A percentile compares a stretch with the other conserved stretches of the same genome.
phyloP scores from a whole-genome alignment of 2,329 filamentous ascomycete genomes.

The Fonsecaea monophora region DNA sequence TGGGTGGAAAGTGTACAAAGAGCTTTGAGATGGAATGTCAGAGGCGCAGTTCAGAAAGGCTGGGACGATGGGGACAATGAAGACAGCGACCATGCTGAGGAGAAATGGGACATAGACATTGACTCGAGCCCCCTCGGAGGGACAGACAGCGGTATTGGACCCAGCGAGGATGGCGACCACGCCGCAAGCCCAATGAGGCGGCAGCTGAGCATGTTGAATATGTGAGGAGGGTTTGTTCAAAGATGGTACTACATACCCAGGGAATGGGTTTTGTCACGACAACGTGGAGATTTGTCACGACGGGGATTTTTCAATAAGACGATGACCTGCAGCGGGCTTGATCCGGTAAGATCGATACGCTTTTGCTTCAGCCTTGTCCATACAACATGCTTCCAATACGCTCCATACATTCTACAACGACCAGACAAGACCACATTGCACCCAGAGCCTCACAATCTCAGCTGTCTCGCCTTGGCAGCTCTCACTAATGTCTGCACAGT shows the following conservation, averaged over 20 bases:
- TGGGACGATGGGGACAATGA: conserved; percentile 63
- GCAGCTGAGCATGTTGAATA: conserved; percentile 75
- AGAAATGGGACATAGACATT: conserved; percentile 93
- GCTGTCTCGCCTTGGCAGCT: neutral
- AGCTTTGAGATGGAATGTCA: conserved; percentile 92
- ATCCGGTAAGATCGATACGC: neutral
- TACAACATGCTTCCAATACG: neutral
- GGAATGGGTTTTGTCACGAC: neutral
- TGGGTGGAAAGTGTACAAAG: conserved; percentile 97
- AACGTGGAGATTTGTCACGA: neutral
- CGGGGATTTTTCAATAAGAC: neutral
- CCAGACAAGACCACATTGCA: neutral
- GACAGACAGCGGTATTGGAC: conserved; percentile 55
- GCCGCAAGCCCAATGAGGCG: conserved; percentile 67
- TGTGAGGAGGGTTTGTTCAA: conserved; percentile 48
- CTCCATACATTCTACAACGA: neutral
- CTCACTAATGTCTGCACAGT: neutral
- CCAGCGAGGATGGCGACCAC: conserved; percentile 69
- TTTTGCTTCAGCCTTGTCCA: conserved; percentile 4
- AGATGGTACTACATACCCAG: neutral
- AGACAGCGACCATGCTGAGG: conserved; percentile 52
- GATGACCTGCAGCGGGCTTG: neutral
- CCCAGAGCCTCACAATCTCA: neutral
- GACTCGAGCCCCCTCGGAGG: conserved; percentile 58
- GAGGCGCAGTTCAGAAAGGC: conserved; percentile 88